phyloP scores from a whole-genome alignment of 306 rosid species.

The Albizia julibrissin region DNA sequence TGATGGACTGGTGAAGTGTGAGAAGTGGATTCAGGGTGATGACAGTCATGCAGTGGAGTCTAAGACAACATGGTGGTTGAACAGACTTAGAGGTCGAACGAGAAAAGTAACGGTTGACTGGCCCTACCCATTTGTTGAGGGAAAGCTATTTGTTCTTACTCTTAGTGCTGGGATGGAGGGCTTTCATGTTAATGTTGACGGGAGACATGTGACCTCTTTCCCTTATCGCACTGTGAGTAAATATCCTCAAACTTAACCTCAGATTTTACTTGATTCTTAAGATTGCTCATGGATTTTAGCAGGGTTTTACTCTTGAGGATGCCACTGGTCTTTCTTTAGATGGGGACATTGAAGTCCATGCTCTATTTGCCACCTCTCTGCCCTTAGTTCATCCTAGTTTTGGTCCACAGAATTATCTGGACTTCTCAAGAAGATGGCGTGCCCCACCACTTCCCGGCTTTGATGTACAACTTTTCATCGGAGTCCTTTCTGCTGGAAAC shows the following conservation, averaged over 20 bases:
- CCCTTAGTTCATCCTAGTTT: slow-evolving; percentile 86
- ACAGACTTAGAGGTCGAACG: slow-evolving; percentile 66
- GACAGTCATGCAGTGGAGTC: slow-evolving; percentile 48
- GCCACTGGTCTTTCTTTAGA: slow-evolving; percentile 78
- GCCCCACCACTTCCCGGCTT: slow-evolving; percentile 58
- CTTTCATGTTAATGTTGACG: slow-evolving; percentile 80
- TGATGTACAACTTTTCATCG: slow-evolving; percentile 65
- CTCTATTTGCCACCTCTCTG: slow-evolving; percentile 73
- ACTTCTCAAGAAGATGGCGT: slow-evolving; percentile 60
- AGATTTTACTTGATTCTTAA: slow-evolving; percentile 22
- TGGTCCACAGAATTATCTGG: slow-evolving; percentile 71
- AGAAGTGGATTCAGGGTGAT: slow-evolving; percentile 80
- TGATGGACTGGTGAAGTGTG: slow-evolving; percentile 86
- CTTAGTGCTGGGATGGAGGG: slow-evolving; percentile 90
- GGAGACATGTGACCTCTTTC: slow-evolving; percentile 77
- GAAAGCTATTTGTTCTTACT: slow-evolving; percentile 81
- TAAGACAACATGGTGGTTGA: slow-evolving; percentile 82
- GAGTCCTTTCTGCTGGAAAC: slow-evolving; percentile 90
- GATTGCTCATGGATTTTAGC: slow-evolving; percentile 17
- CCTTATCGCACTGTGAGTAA: slow-evolving; percentile 85
- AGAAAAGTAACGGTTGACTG: slow-evolving; percentile 68
- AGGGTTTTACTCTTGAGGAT: slow-evolving; percentile 95
- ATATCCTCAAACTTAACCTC: slow-evolving; percentile 19
- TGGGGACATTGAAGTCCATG: slow-evolving; percentile 76
- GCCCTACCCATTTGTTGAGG: slow-evolving; percentile 79